A percentile compares a stretch with the other conserved stretches of the same genome.
These are phyloP conservation scores for Penstemon newberryi DNA, from an alignment of 257 asterid species.

Conservation along the genomic window DNA sequence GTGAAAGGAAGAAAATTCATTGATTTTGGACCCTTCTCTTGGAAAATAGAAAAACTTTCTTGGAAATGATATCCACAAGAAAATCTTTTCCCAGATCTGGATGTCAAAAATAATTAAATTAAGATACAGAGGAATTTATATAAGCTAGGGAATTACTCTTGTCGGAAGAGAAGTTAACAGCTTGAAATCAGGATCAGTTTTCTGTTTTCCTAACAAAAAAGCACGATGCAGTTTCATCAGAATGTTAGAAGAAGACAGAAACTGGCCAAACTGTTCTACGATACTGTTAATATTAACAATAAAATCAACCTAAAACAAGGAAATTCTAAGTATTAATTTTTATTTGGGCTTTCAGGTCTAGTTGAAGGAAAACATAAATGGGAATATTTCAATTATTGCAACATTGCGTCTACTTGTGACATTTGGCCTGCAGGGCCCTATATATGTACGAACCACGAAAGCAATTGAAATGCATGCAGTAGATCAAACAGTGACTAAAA, in stretches of 20 bases:
- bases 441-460: no score
- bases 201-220: neutral
- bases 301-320: no score
- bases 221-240: neutral
- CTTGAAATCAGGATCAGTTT: neutral
- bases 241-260: constrained; percentile 20
- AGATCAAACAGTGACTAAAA: constrained; percentile 19
- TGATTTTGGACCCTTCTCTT: constrained; percentile 16
- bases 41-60: constrained; percentile 33
- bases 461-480: neutral
- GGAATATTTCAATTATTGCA: neutral
- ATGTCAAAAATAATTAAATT: no score
- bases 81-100: neutral
- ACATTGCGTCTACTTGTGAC: neutral
- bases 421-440: constrained; percentile 11
- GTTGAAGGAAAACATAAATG: constrained; percentile 2
- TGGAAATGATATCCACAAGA: constrained; percentile 31
- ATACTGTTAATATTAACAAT: neutral
- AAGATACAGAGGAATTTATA: no score
- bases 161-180: neutral
- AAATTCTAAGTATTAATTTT: no score
- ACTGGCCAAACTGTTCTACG: constrained; percentile 15
- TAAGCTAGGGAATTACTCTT: neutral
- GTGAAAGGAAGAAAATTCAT: constrained; percentile 3
- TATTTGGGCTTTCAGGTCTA: no score